Percentiles rank a stretch among this genome's conserved stretches.
Conservation (phyloP, 2,329 filamentous ascomycete species). For the Neofusicoccum sp. region DNA sequence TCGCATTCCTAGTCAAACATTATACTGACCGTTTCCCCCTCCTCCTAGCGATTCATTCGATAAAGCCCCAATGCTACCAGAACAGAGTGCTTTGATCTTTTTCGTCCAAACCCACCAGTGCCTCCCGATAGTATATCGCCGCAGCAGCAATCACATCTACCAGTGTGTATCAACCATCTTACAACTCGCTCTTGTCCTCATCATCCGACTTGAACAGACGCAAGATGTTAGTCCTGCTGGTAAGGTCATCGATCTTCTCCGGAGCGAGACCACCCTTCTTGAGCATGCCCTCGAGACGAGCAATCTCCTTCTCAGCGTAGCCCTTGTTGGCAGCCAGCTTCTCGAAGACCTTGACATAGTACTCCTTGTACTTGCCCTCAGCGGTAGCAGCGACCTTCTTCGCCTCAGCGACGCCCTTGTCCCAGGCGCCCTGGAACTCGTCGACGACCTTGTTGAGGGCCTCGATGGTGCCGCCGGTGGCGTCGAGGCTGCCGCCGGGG, state of each 20-base stretch:
- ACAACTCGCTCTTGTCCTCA: conserved; percentile 69
- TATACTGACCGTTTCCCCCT: too few relatives aligned
- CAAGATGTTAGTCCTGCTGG: conserved; percentile 83
- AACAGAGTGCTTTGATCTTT: too few relatives aligned
- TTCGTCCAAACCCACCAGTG: too few relatives aligned
- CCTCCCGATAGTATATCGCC: too few relatives aligned
- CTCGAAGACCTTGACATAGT: conserved; percentile 88
- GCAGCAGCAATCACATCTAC: too few relatives aligned
- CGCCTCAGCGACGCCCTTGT: conserved; percentile 66
- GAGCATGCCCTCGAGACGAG: conserved; percentile 74
- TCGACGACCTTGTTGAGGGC: conserved; percentile 72
- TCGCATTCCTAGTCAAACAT: too few relatives aligned
- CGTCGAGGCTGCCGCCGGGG: conserved; percentile 75
- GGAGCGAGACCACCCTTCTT: conserved; percentile 82
- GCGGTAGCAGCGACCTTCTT: conserved; percentile 60
- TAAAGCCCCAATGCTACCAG: too few relatives aligned
- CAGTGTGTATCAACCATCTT: too few relatives aligned
- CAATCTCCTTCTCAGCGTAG: conserved; percentile 82
- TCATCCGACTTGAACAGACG: conserved; percentile 66
- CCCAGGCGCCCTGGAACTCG: conserved; percentile 64
- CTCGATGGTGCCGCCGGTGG: conserved; percentile 77
- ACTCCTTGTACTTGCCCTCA: conserved; percentile 76
- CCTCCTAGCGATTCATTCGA: too few relatives aligned
- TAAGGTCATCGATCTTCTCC: conserved; percentile 85
- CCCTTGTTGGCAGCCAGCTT: conserved; percentile 76